Evolutionary conservation across 768 basidiomycete species (phyloP), one percentile per base, ranked within the genome.

Genomic region (Clavaria fumosa): DNA sequence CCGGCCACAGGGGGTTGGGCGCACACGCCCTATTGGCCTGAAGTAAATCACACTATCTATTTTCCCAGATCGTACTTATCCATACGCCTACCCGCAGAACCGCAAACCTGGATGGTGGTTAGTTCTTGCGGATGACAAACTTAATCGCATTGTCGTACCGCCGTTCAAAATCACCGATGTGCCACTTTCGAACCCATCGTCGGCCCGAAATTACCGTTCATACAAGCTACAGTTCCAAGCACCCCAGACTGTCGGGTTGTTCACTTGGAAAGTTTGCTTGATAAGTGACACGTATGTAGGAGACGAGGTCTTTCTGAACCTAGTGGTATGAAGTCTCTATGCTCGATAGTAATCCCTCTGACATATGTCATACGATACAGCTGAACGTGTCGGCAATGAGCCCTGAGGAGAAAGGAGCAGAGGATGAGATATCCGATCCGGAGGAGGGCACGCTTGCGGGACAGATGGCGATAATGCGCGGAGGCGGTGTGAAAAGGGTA

Each of bases 401-500:
- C 7, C 60, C 61, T 0, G 75, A 76, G 4, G 78, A 78, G 27
- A 53, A 69, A 39, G 69, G 59, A 20, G 61, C 61, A 15, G 91
- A 93, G 23, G 90, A 96, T 50, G 91, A 95, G 42, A 99, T 97
- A 45, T 95, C 90, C 0, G 95, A 97, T 34, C 95, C 95, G 0
- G 95, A 97, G 21, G 95, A 97, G 56, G 95, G 97, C 56, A 72
- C 81, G 18, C 61, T 97, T 36, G 95, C 90, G 4, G 95, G 95
- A 5, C 95, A 99, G 64, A 93, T 97, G 86, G 90, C 91, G 4
- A 75, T 77, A 31, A 88, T 99, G 86, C 75, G 83, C 31, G 91
- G 91, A 3, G 82, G 78, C 3, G 47, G 70, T 14, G 86, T 93
- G 42, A 95, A 88, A 69, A 78, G 73, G 51, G 45, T 43, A 3